A percentile compares a stretch with the other conserved stretches of the same genome.
Evolutionary conservation across 805 yeast genomes (phyloP).

Genomic region (Danielia reshetovae): DNA sequence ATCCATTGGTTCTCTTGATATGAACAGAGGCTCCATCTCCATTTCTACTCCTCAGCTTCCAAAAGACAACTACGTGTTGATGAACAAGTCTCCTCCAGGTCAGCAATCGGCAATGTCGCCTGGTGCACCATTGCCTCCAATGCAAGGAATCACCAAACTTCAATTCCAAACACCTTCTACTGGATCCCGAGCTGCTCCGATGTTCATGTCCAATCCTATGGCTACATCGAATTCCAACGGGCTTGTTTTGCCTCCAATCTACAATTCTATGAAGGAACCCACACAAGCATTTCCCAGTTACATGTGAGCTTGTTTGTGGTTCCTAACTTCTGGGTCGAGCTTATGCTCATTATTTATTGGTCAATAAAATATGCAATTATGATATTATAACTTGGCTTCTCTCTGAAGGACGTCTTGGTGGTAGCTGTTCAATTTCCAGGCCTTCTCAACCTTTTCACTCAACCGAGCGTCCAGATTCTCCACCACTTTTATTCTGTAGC

Average conservation of each 20-base stretch:
- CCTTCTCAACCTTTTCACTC: slow-evolving; percentile 13
- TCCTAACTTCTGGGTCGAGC: too few species aligned
- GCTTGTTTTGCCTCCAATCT: background rate
- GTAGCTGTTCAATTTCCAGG: slow-evolving; percentile 23
- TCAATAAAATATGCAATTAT: too few species aligned
- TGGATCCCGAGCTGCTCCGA: background rate
- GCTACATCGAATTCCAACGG: background rate
- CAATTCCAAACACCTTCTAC: background rate
- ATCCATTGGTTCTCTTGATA: slow-evolving; percentile 7
- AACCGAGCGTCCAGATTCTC: slow-evolving; percentile 1
- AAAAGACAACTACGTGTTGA: slow-evolving; percentile 1
- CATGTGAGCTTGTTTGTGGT: too few species aligned
- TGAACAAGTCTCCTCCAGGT: slow-evolving; percentile 2
- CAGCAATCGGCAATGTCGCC: background rate
- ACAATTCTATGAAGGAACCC: too few species aligned
- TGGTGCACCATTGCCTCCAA: background rate
- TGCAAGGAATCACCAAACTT: background rate
- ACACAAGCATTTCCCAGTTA: too few species aligned
- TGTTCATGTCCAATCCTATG: too few species aligned
- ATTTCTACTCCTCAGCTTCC: background rate
- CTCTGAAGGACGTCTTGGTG: slow-evolving; percentile 20
- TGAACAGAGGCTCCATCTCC: background rate
- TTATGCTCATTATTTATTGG: too few species aligned
- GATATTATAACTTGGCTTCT: slow-evolving; percentile 16
- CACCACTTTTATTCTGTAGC: slow-evolving; percentile 13